A percentile compares a stretch with the other conserved stretches of the same genome.
These are phyloP conservation scores for Chlorella sp. DNA, from an alignment of 139 green algal species.

Conservation along the genomic window DNA sequence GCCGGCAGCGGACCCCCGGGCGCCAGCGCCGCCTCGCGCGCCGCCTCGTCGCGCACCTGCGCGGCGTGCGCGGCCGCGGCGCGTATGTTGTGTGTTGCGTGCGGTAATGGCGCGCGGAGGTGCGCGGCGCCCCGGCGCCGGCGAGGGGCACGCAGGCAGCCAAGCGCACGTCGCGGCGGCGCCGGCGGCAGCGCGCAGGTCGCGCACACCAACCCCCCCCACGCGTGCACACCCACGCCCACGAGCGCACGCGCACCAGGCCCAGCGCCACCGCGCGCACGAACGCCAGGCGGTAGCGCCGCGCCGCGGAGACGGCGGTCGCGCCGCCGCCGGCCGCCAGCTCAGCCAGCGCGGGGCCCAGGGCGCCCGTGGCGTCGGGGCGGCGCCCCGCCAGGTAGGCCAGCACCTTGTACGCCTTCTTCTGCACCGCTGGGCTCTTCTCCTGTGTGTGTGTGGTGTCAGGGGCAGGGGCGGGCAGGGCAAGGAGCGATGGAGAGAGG, in stretches of 20 bases:
- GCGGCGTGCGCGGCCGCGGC: too few relatives aligned
- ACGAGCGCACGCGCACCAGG: too few relatives aligned
- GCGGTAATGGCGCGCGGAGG: too few relatives aligned
- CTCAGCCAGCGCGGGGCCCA: slow-evolving; percentile 55
- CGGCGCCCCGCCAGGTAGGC: slow-evolving; percentile 64
- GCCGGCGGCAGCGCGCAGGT: too few relatives aligned
- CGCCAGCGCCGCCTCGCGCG: background rate
- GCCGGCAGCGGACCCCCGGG: too few relatives aligned
- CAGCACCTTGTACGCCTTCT: slow-evolving; percentile 94
- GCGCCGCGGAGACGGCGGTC: slow-evolving; percentile 62
- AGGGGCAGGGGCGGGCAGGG: too few relatives aligned
- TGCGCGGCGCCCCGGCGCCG: background rate
- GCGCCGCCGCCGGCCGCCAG: slow-evolving; percentile 47
- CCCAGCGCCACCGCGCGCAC: slow-evolving; percentile 51
- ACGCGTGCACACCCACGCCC: too few relatives aligned
- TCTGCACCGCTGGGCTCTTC: slow-evolving; percentile 82
- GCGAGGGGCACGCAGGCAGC: too few relatives aligned
- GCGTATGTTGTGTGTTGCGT: too few relatives aligned
- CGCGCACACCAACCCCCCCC: too few relatives aligned
- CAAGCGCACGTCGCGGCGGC: too few relatives aligned
- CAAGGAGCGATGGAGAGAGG: background rate
- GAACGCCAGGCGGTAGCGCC: slow-evolving; percentile 81
- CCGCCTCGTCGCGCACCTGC: background rate
- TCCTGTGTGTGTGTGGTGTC: too few relatives aligned
- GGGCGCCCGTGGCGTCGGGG: slow-evolving; percentile 36